Conservation (phyloP, 2,329 filamentous ascomycete genomes). For the Pseudogymnoascus sp. region DNA sequence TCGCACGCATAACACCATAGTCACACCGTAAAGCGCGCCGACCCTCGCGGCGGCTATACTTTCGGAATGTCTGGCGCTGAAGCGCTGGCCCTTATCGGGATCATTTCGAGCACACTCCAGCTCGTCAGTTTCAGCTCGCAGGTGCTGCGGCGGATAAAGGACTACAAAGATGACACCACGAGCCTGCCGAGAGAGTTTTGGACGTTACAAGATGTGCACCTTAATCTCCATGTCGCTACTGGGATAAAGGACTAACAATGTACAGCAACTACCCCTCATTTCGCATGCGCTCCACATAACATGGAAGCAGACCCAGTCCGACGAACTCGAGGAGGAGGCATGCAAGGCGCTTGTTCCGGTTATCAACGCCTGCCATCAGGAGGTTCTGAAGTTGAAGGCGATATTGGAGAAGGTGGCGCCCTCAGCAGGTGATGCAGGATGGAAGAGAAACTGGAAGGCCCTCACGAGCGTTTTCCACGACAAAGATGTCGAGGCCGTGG, state of each 20-base stretch:
- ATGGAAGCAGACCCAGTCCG: background rate
- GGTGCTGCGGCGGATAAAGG: background rate
- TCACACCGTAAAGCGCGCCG: background rate
- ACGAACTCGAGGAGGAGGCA: background rate
- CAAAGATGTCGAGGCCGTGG: background rate
- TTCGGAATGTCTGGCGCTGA: background rate
- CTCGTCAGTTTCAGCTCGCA: background rate
- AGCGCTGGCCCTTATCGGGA: slow-evolving; percentile 2
- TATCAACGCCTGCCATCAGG: background rate
- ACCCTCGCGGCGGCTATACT: background rate
- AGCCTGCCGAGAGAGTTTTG: background rate
- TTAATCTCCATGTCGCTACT: background rate
- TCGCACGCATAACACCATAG: background rate
- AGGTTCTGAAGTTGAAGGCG: background rate
- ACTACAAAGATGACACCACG: background rate
- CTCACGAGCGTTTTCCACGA: background rate
- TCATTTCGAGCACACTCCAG: background rate
- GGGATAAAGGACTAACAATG: background rate
- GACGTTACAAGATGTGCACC: background rate
- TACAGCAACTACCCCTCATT: background rate
- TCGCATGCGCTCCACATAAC: slow-evolving; percentile 4
- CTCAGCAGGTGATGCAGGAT: background rate
- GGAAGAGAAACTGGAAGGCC: slow-evolving; percentile 4
- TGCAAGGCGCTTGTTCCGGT: background rate
- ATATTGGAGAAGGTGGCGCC: background rate